These are phyloP conservation scores for Calonectria fujianensis DNA, from an alignment of 2,329 filamentous ascomycete genomes.

Conservation along the genomic window DNA sequence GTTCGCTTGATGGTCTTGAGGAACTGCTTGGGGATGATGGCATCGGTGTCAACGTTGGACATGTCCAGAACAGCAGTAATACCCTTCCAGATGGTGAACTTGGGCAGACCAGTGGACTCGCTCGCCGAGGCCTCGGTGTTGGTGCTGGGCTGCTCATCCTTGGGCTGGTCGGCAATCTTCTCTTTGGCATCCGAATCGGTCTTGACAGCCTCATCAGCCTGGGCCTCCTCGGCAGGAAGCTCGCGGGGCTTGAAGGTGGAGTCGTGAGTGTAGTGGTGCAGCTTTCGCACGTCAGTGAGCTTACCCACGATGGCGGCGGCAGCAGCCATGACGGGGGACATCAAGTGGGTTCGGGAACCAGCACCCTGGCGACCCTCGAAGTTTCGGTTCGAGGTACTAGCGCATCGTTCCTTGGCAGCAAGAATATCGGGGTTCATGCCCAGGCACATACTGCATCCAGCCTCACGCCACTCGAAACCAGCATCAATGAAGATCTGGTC, in stretches of 20 bases:
- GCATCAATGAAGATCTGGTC: conserved; percentile 94
- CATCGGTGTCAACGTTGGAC: conserved; percentile 97
- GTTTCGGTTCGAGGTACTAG: conserved; percentile 96
- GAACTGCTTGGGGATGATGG: conserved; percentile 99
- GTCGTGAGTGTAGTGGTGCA: conserved; percentile 77
- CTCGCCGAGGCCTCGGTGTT: conserved; percentile 72
- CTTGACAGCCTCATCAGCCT: conserved; percentile 72
- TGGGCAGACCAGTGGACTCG: conserved; percentile 80
- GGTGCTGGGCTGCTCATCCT: conserved; percentile 79
- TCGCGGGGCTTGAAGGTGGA: conserved; percentile 76
- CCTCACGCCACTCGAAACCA: conserved; percentile 98
- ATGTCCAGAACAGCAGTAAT: conserved; percentile 91
- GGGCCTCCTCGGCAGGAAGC: conserved; percentile 64
- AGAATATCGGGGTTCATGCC: conserved; percentile 99
- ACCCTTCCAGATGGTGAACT: conserved; percentile 89
- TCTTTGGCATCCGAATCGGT: conserved; percentile 73
- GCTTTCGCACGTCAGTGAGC: conserved; percentile 91
- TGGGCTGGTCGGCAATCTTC: conserved; percentile 73
- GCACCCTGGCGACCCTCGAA: conserved; percentile 98
- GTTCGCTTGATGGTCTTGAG: conserved; percentile 99
- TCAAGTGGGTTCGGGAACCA: conserved; percentile 91
- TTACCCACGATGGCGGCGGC: conserved; percentile 92
- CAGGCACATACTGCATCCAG: conserved; percentile 98
- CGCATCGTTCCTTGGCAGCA: conserved; percentile 92
- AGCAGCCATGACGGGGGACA: conserved; percentile 98